phyloP scores from a whole-genome alignment of 2,329 filamentous ascomycete genomes.

The Epichloe coenophiala region DNA sequence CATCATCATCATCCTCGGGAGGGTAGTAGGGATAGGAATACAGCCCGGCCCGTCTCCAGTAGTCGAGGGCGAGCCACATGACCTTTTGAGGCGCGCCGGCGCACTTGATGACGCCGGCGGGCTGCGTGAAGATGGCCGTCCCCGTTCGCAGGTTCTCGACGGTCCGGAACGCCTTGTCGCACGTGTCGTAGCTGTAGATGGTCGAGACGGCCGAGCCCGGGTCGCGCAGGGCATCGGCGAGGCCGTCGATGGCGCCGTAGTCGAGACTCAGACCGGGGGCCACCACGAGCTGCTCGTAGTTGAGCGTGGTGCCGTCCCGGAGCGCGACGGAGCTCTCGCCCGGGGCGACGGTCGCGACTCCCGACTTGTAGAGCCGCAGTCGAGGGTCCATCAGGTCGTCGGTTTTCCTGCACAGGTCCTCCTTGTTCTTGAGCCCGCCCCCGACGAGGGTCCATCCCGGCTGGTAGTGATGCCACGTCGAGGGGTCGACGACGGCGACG shows the following conservation, averaged over 20 bases:
- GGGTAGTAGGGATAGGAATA: constrained; percentile 18
- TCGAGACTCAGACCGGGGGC: constrained; percentile 42
- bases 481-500: no score
- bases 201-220: constrained; percentile 34
- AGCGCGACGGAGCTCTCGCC: constrained; percentile 43
- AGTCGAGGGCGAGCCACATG: constrained; percentile 48
- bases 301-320: constrained; percentile 38
- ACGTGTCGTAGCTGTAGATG: constrained; percentile 43
- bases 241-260: constrained; percentile 36
- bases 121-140: constrained; percentile 45
- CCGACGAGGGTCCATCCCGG: no score
- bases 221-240: constrained; percentile 19
- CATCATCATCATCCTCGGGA: constrained; percentile 7
- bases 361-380: constrained; percentile 33
- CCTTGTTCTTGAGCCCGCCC: no score
- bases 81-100: constrained; percentile 40
- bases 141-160: constrained; percentile 35
- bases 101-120: constrained; percentile 27
- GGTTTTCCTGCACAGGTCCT: no score
- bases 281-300: constrained; percentile 52
- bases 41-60: constrained; percentile 40
- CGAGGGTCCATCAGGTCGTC: no score
- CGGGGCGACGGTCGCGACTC: constrained; percentile 37
- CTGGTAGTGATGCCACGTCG: no score
- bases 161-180: constrained; percentile 37